Conservation (phyloP, 192 early-diverging fungal species). For the Chytriomyces sp. region DNA sequence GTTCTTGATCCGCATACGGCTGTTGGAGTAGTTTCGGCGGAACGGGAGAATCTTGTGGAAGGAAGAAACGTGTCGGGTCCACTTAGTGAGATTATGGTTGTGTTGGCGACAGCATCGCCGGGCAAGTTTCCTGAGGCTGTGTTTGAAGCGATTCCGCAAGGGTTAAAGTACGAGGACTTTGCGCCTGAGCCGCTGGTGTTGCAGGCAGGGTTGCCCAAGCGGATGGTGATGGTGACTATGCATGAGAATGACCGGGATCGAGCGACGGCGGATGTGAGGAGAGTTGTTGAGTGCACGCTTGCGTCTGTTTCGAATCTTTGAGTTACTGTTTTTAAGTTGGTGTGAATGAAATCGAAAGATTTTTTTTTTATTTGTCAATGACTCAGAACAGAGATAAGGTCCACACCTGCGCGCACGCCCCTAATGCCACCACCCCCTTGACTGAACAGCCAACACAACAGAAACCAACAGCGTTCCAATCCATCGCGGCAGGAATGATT, state of each 20-base stretch:
- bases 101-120: slow-evolving; percentile 90
- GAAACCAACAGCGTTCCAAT: slow-evolving; percentile 55
- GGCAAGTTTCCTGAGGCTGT: slow-evolving; percentile 97
- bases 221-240: slow-evolving; percentile 32
- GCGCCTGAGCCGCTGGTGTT: slow-evolving; percentile 54
- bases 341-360: too few relatives aligned
- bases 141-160: slow-evolving; percentile 64
- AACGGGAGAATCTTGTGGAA: slow-evolving; percentile 38
- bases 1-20: slow-evolving; percentile 96
- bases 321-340: not conserved
- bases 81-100: slow-evolving; percentile 54
- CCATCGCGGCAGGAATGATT: slow-evolving; percentile 81
- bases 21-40: slow-evolving; percentile 88
- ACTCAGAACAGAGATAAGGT: not conserved
- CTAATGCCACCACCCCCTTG: not conserved
- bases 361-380: not conserved
- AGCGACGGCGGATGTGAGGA: slow-evolving; percentile 15
- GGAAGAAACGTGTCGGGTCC: slow-evolving; percentile 29
- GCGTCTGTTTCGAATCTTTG: not conserved
- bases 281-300: slow-evolving; percentile 17
- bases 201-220: slow-evolving; percentile 52
- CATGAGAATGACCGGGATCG: slow-evolving; percentile 16
- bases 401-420: not conserved
- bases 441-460: not conserved
- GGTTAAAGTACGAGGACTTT: slow-evolving; percentile 54